Evolutionary conservation across 2,329 filamentous ascomycete species (phyloP).

Genomic region (Penicillium sp.): DNA sequence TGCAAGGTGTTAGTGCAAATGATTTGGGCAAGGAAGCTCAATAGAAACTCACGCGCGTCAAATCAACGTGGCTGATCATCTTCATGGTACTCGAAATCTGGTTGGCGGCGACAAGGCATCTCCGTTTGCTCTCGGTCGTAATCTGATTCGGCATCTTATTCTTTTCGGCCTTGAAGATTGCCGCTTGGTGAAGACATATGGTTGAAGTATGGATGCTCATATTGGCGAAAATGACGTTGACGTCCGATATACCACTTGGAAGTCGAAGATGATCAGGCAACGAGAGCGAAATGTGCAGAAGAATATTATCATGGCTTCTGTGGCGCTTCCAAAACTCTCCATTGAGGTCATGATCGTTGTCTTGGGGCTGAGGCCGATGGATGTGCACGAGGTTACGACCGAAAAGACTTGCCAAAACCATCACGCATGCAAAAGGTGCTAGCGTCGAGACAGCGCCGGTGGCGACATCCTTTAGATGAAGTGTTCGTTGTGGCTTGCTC

Average conservation of each 20-base stretch:
- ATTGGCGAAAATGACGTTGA: constrained; percentile 89
- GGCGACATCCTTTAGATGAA: constrained; percentile 57
- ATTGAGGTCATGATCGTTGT: constrained; percentile 82
- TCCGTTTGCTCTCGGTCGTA: constrained; percentile 83
- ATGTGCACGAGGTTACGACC: constrained; percentile 89
- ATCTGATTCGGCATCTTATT: constrained; percentile 75
- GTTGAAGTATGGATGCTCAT: constrained; percentile 97
- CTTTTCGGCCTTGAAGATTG: constrained; percentile 95
- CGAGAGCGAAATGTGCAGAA: constrained; percentile 81
- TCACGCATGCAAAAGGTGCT: constrained; percentile 75
- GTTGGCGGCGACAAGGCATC: constrained; percentile 89
- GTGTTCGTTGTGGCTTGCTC: constrained; percentile 71
- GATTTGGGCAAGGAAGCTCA: not conserved
- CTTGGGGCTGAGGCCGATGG: constrained; percentile 78
- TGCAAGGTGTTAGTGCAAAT: constrained; percentile 42
- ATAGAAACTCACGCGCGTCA: constrained; percentile 66
- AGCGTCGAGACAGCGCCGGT: constrained; percentile 69
- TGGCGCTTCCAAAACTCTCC: constrained; percentile 96
- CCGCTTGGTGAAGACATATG: constrained; percentile 96
- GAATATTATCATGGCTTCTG: constrained; percentile 80
- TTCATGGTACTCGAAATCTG: constrained; percentile 95
- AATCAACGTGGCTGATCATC: constrained; percentile 86
- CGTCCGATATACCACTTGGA: constrained; percentile 69
- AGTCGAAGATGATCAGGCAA: constrained; percentile 80
- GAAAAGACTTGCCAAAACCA: constrained; percentile 84